Evolutionary conservation across 441 rosid species (phyloP).

Genomic region (Erodium chrysanthum): DNA sequence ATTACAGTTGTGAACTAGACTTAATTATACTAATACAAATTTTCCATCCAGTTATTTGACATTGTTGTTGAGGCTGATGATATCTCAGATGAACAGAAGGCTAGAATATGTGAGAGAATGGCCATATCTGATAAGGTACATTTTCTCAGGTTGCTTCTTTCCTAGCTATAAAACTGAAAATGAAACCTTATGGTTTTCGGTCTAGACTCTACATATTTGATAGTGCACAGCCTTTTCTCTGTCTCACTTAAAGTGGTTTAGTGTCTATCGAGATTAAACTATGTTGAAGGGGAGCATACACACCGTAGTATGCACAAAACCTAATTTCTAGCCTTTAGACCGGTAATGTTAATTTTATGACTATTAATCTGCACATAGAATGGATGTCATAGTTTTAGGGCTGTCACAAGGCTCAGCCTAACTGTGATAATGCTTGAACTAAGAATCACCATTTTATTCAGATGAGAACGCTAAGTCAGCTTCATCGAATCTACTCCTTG

Average conservation of each 20-base stretch:
- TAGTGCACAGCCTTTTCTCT: not conserved
- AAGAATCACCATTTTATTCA: not conserved
- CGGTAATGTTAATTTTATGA: not conserved
- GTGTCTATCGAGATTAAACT: not conserved
- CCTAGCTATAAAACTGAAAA: not conserved
- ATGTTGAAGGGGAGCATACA: not conserved
- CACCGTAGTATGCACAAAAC: not conserved
- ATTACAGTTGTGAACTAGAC: slow-evolving; percentile 4
- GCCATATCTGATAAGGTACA: slow-evolving; percentile 75
- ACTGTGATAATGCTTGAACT: not conserved
- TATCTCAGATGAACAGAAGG: slow-evolving; percentile 79
- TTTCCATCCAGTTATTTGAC: slow-evolving; percentile 54
- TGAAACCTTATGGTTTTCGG: not conserved
- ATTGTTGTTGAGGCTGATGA: slow-evolving; percentile 57
- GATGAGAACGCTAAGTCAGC: too few relatives aligned
- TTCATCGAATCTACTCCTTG: not conserved
- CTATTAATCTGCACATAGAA: slow-evolving; percentile 2
- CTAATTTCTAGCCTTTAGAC: not conserved
- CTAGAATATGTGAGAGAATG: slow-evolving; percentile 68
- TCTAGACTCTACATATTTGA: not conserved
- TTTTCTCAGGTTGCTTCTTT: slow-evolving; percentile 16
- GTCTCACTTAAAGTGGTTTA: not conserved
- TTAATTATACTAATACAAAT: slow-evolving; percentile 14
- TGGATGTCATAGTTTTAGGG: not conserved
- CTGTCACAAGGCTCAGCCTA: slow-evolving; percentile 1